Conservation (phyloP, 257 asterid species). For the Ophiorrhiza pumila region DNA sequence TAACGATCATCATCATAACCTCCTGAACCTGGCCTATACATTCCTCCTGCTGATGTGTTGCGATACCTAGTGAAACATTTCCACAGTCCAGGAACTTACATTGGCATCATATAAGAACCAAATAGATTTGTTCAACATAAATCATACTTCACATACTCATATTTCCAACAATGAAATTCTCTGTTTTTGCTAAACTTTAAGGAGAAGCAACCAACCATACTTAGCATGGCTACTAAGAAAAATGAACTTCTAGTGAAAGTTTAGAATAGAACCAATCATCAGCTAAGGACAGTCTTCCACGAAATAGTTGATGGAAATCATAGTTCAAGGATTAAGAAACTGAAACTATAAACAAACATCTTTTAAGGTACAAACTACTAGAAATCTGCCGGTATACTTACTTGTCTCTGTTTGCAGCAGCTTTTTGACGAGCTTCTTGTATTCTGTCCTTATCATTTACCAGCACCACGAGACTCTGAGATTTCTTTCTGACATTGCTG, state of each 20-base stretch:
- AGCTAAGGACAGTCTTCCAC: background rate
- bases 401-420: conserved; percentile 89
- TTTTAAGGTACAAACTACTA: background rate
- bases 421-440: conserved; percentile 93
- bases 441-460: conserved; percentile 95
- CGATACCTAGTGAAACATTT: conserved; percentile 52
- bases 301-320: background rate
- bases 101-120: background rate
- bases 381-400: conserved; percentile 33
- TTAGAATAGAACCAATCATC: background rate
- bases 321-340: background rate
- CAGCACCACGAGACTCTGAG: conserved; percentile 84
- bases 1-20: conserved; percentile 71
- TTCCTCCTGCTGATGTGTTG: conserved; percentile 53
- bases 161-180: background rate
- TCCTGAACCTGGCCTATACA: conserved; percentile 78
- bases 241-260: background rate
- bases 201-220: background rate
- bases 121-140: background rate
- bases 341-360: background rate
- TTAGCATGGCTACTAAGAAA: background rate
- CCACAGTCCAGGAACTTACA: conserved; percentile 1
- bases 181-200: background rate
- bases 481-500: conserved; percentile 85
- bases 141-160: background rate